Evolutionary conservation across 345 rosid species (phyloP).

Genomic region (Excoecaria agallocha): DNA sequence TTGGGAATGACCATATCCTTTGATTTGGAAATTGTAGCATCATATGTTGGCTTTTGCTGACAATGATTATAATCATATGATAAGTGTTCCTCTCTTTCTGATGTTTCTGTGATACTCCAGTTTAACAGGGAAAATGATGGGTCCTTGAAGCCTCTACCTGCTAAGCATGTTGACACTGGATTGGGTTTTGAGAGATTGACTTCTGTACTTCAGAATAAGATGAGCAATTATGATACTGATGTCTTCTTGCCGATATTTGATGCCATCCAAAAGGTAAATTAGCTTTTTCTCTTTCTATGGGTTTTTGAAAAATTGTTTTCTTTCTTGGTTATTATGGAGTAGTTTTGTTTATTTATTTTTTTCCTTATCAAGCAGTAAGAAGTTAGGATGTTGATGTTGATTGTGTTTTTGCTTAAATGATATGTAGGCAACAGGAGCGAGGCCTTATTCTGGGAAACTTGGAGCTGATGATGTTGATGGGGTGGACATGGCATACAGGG

Average conservation of each 20-base stretch:
- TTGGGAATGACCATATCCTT: not conserved
- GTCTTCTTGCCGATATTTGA: slow-evolving; percentile 89
- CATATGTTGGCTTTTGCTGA: not conserved
- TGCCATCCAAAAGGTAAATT: slow-evolving; percentile 73
- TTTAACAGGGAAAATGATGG: slow-evolving; percentile 92
- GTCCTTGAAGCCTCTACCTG: slow-evolving; percentile 78
- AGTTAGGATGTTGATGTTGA: not conserved
- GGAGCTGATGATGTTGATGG: slow-evolving; percentile 74
- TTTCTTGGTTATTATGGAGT: not conserved
- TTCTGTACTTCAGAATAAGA: slow-evolving; percentile 86
- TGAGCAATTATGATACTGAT: slow-evolving; percentile 99
- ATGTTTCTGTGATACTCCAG: slow-evolving; percentile 33
- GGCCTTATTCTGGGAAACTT: slow-evolving; percentile 85
- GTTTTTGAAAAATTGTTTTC: not conserved
- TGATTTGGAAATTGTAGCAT: not conserved
- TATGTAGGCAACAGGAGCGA: slow-evolving; percentile 77
- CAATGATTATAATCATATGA: not conserved
- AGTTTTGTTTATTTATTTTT: not conserved
- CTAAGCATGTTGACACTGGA: slow-evolving; percentile 99
- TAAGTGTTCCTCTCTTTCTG: slow-evolving; percentile 1
- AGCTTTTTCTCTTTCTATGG: not conserved
- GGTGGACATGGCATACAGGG: slow-evolving; percentile 97
- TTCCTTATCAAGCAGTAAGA: not conserved
- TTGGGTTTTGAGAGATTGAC: slow-evolving; percentile 96
- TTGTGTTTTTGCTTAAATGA: not conserved